These are phyloP conservation scores for Fusarium falciforme DNA, from an alignment of 2,329 filamentous ascomycete species.

Conservation along the genomic window DNA sequence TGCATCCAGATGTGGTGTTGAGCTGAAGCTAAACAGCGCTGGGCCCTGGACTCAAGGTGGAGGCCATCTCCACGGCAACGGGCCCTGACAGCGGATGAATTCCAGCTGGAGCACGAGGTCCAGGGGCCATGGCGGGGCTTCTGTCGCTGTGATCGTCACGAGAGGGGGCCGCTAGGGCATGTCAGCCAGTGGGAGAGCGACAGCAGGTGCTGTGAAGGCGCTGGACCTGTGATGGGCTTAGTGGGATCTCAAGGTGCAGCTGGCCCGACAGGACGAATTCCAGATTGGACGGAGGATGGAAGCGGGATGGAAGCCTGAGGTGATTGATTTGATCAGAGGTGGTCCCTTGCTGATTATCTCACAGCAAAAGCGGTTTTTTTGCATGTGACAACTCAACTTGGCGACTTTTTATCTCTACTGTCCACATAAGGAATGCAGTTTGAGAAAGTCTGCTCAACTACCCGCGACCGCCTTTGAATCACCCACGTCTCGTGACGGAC, in stretches of 20 bases:
- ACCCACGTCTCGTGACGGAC: not conserved
- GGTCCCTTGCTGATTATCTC: not conserved
- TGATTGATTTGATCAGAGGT: not conserved
- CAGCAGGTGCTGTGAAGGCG: not conserved
- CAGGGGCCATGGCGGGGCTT: not conserved
- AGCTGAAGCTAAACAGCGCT: not conserved
- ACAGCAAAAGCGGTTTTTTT: not conserved
- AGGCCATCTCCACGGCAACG: conserved; percentile 31
- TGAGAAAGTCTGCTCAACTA: not conserved
- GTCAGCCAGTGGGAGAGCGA: not conserved
- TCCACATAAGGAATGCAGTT: not conserved
- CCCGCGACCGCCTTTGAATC: not conserved
- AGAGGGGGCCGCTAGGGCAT: not conserved
- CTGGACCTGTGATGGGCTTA: conserved; percentile 10
- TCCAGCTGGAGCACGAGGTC: not conserved
- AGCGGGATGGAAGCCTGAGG: conserved; percentile 3
- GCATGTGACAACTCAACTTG: not conserved
- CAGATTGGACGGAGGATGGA: not conserved
- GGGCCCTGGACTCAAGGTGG: not conserved
- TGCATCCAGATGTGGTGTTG: conserved; percentile 3
- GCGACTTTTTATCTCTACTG: not conserved
- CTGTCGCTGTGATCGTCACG: conserved; percentile 3
- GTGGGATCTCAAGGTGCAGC: conserved; percentile 20
- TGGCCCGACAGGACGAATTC: not conserved
- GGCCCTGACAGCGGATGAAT: not conserved